Base-by-base conservation (phyloP, 1,284 basidiomycete species). In the Thecaphora thlaspeos region DNA sequence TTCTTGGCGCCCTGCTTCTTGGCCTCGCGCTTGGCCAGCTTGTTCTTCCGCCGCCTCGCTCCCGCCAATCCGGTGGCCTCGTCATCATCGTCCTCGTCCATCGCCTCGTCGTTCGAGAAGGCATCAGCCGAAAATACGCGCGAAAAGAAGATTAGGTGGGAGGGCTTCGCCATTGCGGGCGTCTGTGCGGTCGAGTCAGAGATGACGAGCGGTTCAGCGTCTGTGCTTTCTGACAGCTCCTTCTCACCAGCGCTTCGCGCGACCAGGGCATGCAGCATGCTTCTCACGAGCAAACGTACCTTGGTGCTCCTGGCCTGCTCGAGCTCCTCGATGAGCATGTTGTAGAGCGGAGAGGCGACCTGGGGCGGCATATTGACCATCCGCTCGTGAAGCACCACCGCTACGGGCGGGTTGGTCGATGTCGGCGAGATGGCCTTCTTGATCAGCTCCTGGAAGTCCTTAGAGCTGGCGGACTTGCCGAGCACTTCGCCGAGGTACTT, bases 351-450 rank as follows among this genome's bases (percentile, higher is more conserved):
- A 8, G 70, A 70, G 23, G 68, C 64, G 1, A 73, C 57, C 26
- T 66, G 68, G 2, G 65, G 61, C 1, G 75, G 75, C 52, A 76
- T 59, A 55, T 76, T 76, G 54, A 76, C 66, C 71, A 76, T 74
- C 21, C 75, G 67, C 47, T 76, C 75, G 55, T 76, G 73, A 38
- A 76, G 40, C 37, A 76, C 57, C 24, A 55, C 57, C 1, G 70
- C 42, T 34, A 70, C 42, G 23, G 71, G 66, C 9, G 60, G 40
- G 22, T 44, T 56, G 14, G 59, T 63, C 1, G 61, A 58, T 3
- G 52, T 56, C 44, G 48, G 43, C 2, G 61, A 59, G 1, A 55
- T 44, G 2, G 61, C 55, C 26, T 51, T 56, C 43, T 60, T 52
- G 41, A 67, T 34, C 0, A 64, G 43, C 19, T 70, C 52, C n/a